Conservation (phyloP, 2,329 filamentous ascomycete species). For the Fusarium temperatum region DNA sequence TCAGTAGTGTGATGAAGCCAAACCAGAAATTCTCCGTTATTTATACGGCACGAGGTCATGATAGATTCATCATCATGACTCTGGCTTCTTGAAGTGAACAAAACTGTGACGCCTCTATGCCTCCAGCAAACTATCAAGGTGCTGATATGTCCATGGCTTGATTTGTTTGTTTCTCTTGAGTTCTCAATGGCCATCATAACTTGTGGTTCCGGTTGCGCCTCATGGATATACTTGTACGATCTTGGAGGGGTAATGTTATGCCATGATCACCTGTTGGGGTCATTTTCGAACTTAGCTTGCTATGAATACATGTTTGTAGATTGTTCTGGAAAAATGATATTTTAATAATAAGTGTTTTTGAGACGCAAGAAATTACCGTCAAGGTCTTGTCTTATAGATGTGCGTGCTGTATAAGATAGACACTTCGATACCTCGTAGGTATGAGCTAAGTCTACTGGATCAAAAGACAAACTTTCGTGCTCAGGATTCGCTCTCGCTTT, state of each 20-base stretch:
- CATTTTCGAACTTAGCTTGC: neutral
- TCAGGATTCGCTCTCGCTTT: neutral
- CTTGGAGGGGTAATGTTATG: neutral
- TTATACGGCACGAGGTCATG: neutral
- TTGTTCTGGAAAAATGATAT: neutral
- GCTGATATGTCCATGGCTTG: neutral
- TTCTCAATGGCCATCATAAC: neutral
- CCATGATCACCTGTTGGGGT: neutral
- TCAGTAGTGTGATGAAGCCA: neutral
- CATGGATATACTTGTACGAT: neutral
- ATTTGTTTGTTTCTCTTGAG: neutral
- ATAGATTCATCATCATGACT: neutral
- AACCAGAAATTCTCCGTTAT: neutral
- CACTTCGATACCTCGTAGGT: too few species aligned
- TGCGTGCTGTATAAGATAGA: neutral
- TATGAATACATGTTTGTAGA: neutral
- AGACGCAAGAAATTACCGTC: neutral
- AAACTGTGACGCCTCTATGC: too few species aligned
- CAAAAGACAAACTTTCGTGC: neutral
- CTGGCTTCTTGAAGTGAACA: neutral
- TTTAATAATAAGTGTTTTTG: neutral
- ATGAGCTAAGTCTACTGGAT: too few species aligned
- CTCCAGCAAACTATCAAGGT: neutral
- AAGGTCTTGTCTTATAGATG: neutral
- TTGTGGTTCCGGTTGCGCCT: neutral